phyloP scores from a whole-genome alignment of 371 early-diverging fungal species.

The Sporodiniella umbellata region DNA sequence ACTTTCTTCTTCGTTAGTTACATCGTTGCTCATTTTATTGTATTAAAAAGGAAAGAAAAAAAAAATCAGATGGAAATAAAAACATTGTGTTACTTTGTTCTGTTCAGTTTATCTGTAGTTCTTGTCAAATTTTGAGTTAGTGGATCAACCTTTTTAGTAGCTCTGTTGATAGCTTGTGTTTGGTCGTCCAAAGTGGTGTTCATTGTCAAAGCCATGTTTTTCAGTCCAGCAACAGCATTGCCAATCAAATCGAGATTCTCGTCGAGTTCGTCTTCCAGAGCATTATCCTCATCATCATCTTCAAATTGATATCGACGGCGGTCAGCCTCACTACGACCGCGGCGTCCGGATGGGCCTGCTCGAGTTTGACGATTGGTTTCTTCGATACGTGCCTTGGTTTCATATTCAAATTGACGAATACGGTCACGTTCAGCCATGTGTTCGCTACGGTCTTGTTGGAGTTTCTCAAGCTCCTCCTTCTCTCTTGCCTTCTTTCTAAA shows the following conservation, averaged over 20 bases:
- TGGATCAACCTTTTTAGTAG: slow-evolving; percentile 41
- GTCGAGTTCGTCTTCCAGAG: slow-evolving; percentile 80
- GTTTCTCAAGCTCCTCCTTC: slow-evolving; percentile 46
- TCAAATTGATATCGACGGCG: slow-evolving; percentile 65
- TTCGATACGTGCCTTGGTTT: slow-evolving; percentile 50
- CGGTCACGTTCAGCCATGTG: slow-evolving; percentile 40
- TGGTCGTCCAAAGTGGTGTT: slow-evolving; percentile 73
- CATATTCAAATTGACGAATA: slow-evolving; percentile 46
- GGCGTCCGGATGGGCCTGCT: slow-evolving; percentile 40
- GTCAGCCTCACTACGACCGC: slow-evolving; percentile 55
- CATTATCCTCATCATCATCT: slow-evolving; percentile 63
- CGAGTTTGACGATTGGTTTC: slow-evolving; percentile 36
- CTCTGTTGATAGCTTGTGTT: slow-evolving; percentile 37
- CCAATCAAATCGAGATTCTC: slow-evolving; percentile 69
- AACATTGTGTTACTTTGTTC: slow-evolving; percentile 19
- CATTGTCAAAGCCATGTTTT: slow-evolving; percentile 75
- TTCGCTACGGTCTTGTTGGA: slow-evolving; percentile 48
- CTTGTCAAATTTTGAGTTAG: slow-evolving; percentile 35
- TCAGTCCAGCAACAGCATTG: slow-evolving; percentile 59
- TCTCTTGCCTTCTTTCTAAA: slow-evolving; percentile 60
- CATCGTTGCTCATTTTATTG: background rate
- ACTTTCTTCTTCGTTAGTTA: too few species aligned
- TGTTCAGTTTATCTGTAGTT: slow-evolving; percentile 48
- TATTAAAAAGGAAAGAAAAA: background rate
- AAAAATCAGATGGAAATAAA: slow-evolving; percentile 6